Conservation (phyloP, 192 early-diverging fungal genomes). For the Mortierella alpina region DNA sequence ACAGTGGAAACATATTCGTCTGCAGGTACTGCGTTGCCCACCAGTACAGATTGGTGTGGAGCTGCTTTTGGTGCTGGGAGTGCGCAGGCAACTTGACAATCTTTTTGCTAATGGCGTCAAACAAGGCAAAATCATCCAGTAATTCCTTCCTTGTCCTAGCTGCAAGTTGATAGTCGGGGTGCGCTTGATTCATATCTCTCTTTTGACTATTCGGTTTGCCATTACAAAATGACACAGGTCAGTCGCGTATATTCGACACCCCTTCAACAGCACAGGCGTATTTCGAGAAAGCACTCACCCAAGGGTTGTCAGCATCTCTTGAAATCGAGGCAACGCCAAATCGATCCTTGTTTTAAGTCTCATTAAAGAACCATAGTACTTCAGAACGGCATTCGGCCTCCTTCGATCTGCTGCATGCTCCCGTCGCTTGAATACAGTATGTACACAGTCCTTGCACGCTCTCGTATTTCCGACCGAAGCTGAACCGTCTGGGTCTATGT, state of each 20-base stretch:
- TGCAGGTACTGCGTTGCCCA: constrained; percentile 79
- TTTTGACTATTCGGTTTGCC: constrained; percentile 46
- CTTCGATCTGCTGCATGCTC: constrained; percentile 42
- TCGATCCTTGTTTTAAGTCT: constrained; percentile 60
- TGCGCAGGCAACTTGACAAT: constrained; percentile 65
- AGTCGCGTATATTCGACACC: neutral
- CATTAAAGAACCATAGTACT: constrained; percentile 46
- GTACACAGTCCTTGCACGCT: constrained; percentile 69
- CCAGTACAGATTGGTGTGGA: constrained; percentile 73
- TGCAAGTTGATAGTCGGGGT: constrained; percentile 69
- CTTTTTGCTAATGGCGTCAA: constrained; percentile 71
- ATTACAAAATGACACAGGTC: neutral
- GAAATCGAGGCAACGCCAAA: constrained; percentile 64
- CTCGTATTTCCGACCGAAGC: constrained; percentile 64
- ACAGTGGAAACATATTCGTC: constrained; percentile 81
- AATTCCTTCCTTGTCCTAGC: constrained; percentile 72
- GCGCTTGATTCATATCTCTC: constrained; percentile 53
- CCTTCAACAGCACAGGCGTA: neutral
- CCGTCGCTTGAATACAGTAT: constrained; percentile 61
- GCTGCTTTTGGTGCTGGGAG: constrained; percentile 60
- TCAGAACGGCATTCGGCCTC: constrained; percentile 33
- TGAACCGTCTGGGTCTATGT: constrained; percentile 51
- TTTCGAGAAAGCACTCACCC: constrained; percentile 45
- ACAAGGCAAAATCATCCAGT: constrained; percentile 69
- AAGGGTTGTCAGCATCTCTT: constrained; percentile 65